Conservation (phyloP, 1,284 basidiomycete species). For the Cryptococcus sp. region DNA sequence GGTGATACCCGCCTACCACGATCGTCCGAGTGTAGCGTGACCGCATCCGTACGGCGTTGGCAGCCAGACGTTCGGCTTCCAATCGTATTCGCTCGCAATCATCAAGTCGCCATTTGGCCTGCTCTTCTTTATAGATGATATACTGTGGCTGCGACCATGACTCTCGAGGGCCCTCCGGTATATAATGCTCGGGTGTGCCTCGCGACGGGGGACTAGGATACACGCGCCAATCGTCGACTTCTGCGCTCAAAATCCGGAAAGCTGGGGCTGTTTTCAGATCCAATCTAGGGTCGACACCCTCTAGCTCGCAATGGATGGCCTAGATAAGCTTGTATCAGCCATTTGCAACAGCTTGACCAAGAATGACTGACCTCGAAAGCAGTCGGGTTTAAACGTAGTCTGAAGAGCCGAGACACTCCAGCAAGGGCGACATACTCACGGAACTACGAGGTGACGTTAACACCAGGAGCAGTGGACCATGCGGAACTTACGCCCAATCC, state of each 20-base stretch:
- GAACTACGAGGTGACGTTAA: constrained; percentile 11
- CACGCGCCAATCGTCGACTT: constrained; percentile 15
- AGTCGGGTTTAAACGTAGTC: constrained; percentile 18
- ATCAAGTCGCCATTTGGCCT: not conserved
- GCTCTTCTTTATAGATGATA: constrained; percentile 24
- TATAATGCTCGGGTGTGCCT: constrained; percentile 11
- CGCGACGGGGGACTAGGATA: not conserved
- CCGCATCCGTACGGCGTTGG: no score
- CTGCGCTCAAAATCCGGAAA: constrained; percentile 14
- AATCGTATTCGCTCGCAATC: not conserved
- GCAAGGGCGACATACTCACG: constrained; percentile 38
- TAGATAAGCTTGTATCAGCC: not conserved
- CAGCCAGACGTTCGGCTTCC: not conserved
- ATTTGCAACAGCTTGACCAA: not conserved
- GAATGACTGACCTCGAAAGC: constrained; percentile 26
- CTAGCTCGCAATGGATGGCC: no score
- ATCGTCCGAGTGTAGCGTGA: constrained; percentile 1
- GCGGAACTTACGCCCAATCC: constrained; percentile 6
- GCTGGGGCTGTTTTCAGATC: not conserved
- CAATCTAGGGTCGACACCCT: no score
- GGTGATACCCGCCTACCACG: not conserved
- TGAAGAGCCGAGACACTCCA: constrained; percentile 28
- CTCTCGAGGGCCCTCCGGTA: constrained; percentile 19
- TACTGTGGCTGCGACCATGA: constrained; percentile 30
- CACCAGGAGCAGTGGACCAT: not conserved